Percentiles rank a stretch among this genome's conserved stretches.
phyloP scores from a whole-genome alignment of 768 basidiomycete genomes.

The Pholiota microspora region DNA sequence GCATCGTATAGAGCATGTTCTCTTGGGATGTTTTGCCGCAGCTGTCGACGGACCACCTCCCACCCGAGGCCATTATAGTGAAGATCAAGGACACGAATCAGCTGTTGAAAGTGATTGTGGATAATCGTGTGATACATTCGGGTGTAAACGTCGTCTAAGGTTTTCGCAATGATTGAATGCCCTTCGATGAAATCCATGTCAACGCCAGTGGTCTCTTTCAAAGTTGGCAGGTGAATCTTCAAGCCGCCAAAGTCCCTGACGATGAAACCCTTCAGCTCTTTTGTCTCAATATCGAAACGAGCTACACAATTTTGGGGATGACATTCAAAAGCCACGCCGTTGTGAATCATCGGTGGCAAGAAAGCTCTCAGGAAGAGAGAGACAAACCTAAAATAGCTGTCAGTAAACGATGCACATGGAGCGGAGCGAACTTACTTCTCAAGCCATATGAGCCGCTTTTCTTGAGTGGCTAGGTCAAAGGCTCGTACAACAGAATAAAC shows the following conservation, averaged over 20 bases:
- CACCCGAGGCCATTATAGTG: constrained; percentile 41
- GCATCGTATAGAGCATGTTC: constrained; percentile 46
- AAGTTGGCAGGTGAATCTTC: constrained; percentile 48
- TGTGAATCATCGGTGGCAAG: constrained; percentile 48
- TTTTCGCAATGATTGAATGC: constrained; percentile 48
- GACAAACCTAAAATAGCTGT: constrained; percentile 36
- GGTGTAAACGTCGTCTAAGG: constrained; percentile 54
- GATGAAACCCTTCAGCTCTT: constrained; percentile 51
- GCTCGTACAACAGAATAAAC: constrained; percentile 47
- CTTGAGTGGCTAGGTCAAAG: constrained; percentile 50
- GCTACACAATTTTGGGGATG: constrained; percentile 62
- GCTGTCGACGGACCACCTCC: constrained; percentile 40
- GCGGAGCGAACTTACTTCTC: constrained; percentile 35
- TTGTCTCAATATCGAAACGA: constrained; percentile 46
- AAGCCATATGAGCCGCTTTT: constrained; percentile 48
- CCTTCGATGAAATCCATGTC: constrained; percentile 45
- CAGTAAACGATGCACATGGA: not conserved
- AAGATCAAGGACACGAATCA: constrained; percentile 54
- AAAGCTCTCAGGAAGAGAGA: constrained; percentile 53
- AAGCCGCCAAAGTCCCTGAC: constrained; percentile 60
- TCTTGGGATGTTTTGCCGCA: constrained; percentile 41
- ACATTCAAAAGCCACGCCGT: constrained; percentile 59
- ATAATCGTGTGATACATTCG: constrained; percentile 58
- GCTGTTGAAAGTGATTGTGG: constrained; percentile 59
- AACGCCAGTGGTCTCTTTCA: constrained; percentile 48